These are phyloP conservation scores for Anthostomella pinea DNA, from an alignment of 2,329 filamentous ascomycete genomes.

Conservation along the genomic window DNA sequence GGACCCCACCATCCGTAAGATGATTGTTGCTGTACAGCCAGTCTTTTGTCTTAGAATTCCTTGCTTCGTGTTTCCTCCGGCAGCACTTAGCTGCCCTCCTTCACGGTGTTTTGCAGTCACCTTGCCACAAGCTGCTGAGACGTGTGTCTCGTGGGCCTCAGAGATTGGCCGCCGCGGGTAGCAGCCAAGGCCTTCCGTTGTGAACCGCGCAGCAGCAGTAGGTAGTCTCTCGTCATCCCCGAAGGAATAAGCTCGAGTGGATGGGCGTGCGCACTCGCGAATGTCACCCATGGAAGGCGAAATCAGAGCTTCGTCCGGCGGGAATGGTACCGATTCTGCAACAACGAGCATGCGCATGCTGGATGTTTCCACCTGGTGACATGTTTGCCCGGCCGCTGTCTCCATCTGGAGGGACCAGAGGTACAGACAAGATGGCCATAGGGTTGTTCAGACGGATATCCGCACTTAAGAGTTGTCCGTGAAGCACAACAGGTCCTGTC, in stretches of 20 bases:
- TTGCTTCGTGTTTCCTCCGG: slow-evolving; percentile 35
- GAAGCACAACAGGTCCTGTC: neutral
- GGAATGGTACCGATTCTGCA: slow-evolving; percentile 18
- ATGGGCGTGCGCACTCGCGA: neutral
- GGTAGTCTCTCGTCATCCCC: slow-evolving; percentile 33
- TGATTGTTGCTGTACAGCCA: slow-evolving; percentile 40
- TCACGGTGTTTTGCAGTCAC: slow-evolving; percentile 28
- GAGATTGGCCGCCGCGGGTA: slow-evolving; percentile 36
- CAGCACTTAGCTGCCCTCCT: slow-evolving; percentile 28
- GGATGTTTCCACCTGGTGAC: slow-evolving; percentile 21
- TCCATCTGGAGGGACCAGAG: neutral
- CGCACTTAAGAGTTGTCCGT: slow-evolving; percentile 9
- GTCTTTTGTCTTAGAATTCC: slow-evolving; percentile 48
- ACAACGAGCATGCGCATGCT: slow-evolving; percentile 12
- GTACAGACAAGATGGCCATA: slow-evolving; percentile 7
- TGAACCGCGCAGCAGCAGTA: slow-evolving; percentile 23
- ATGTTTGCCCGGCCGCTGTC: slow-evolving; percentile 13
- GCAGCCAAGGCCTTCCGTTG: slow-evolving; percentile 24
- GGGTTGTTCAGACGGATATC: slow-evolving; percentile 17
- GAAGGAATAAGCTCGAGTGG: slow-evolving; percentile 23
- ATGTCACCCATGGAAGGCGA: slow-evolving; percentile 6
- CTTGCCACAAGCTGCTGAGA: slow-evolving; percentile 39
- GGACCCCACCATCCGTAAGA: slow-evolving; percentile 42
- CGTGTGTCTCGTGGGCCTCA: slow-evolving; percentile 42
- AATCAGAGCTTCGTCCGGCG: slow-evolving; percentile 22